A percentile compares a stretch with the other conserved stretches of the same genome.
phyloP scores from a whole-genome alignment of 1,139 yeast species.

The Zygotorulaspora mrakii region DNA sequence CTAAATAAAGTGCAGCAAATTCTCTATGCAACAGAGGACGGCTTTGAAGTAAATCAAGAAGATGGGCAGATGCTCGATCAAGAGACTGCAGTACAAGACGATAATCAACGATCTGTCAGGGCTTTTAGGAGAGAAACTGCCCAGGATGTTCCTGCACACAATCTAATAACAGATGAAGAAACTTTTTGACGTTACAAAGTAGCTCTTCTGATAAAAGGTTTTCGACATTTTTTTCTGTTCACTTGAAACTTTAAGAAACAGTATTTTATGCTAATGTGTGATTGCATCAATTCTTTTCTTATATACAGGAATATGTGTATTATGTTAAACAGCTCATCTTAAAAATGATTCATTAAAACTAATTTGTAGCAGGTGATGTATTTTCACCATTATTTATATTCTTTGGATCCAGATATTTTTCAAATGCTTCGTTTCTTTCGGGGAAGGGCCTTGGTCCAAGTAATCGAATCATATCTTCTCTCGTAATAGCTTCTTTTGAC shows the following conservation, averaged over 20 bases:
- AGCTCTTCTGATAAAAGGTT: not conserved
- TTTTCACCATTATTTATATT: constrained; percentile 12
- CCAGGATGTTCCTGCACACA: constrained; percentile 21
- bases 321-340: no score
- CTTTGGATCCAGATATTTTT: constrained; percentile 56
- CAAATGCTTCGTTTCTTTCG: constrained; percentile 89
- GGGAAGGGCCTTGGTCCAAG: constrained; percentile 89
- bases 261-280: not conserved
- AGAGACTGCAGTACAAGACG: constrained; percentile 4
- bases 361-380: constrained; percentile 7
- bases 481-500: constrained; percentile 77
- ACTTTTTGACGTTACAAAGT: constrained; percentile 25
- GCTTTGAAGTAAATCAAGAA: constrained; percentile 50
- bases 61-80: constrained; percentile 22
- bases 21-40: constrained; percentile 77
- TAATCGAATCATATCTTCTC: constrained; percentile 85
- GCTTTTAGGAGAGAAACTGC: constrained; percentile 4
- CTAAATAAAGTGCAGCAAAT: constrained; percentile 66
- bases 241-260: constrained; percentile 4
- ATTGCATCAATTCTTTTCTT: not conserved
- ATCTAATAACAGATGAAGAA: constrained; percentile 36
- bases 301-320: constrained; percentile 2
- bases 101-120: constrained; percentile 1
- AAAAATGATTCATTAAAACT: no score
- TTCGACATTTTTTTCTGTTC: not conserved